Evolutionary conservation across 495 filamentous ascomycete genomes (phyloP).

Genomic region (Penicillium taxi): DNA sequence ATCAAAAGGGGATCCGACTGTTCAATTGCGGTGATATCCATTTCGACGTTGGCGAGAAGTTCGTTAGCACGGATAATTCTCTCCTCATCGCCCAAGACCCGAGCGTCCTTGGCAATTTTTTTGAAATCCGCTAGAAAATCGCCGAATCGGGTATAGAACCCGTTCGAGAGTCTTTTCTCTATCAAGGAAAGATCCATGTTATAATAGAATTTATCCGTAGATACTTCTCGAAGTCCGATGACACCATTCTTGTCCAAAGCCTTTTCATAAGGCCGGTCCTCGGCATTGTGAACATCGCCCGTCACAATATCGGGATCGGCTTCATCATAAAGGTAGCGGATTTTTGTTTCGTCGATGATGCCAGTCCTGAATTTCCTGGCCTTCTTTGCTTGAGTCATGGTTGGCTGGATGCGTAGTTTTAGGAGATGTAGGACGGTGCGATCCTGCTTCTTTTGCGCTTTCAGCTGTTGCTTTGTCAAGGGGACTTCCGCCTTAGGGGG

Average conservation of each 20-base stretch:
- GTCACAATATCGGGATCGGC: constrained; percentile 71
- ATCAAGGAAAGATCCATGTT: constrained; percentile 91
- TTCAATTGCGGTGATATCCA: constrained; percentile 70
- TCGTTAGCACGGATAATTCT: constrained; percentile 79
- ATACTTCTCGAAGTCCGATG: constrained; percentile 57
- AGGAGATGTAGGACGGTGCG: constrained; percentile 70
- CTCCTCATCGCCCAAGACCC: constrained; percentile 64
- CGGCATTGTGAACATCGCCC: constrained; percentile 60
- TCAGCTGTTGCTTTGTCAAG: constrained; percentile 65
- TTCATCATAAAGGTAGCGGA: constrained; percentile 76
- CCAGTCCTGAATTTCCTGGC: constrained; percentile 79
- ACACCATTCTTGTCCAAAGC: constrained; percentile 67
- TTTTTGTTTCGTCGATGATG: constrained; percentile 61
- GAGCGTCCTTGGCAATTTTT: constrained; percentile 73
- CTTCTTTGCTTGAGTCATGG: constrained; percentile 90
- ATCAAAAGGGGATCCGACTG: constrained; percentile 54
- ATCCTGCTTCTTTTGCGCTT: constrained; percentile 72
- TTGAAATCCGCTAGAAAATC: constrained; percentile 85
- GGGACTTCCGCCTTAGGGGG: constrained; percentile 48
- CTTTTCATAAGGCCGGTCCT: constrained; percentile 66
- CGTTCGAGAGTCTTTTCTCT: constrained; percentile 88
- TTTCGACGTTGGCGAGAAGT: constrained; percentile 81
- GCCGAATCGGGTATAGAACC: constrained; percentile 80
- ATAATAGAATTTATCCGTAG: constrained; percentile 78
- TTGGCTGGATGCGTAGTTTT: constrained; percentile 78